Evolutionary conservation across 2,329 filamentous ascomycete genomes (phyloP).

Genomic region (Lasiodiplodia gonubiensis): DNA sequence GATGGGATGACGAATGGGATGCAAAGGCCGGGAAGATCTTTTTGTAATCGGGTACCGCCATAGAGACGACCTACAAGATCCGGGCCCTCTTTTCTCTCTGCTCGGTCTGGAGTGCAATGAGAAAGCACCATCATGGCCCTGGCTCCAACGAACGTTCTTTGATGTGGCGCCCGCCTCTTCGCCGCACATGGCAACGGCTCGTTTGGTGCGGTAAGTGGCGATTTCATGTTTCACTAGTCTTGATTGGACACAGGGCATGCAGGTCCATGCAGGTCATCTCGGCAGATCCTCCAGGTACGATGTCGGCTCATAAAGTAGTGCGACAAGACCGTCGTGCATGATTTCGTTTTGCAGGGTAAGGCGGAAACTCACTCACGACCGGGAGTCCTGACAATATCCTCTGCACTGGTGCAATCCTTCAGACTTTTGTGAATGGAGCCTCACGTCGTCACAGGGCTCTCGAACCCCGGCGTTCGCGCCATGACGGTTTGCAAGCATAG

Average conservation of each 20-base stretch:
- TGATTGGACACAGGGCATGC: slow-evolving; percentile 9
- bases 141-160: background rate
- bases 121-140: background rate
- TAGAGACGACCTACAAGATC: background rate
- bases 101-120: background rate
- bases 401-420: no score
- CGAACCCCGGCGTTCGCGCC: background rate
- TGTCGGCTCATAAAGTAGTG: background rate
- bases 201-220: background rate
- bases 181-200: background rate
- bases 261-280: background rate
- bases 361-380: no score
- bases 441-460: background rate
- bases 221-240: background rate
- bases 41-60: background rate
- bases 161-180: background rate
- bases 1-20: slow-evolving; percentile 96
- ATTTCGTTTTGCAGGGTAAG: background rate
- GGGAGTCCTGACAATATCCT: background rate
- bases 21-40: slow-evolving; percentile 76
- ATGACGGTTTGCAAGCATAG: background rate
- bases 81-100: background rate
- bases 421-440: background rate
- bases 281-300: slow-evolving; percentile 9
- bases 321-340: background rate